Evolutionary conservation across 768 basidiomycete genomes (phyloP).

Genomic region (Boletus reticulatus): DNA sequence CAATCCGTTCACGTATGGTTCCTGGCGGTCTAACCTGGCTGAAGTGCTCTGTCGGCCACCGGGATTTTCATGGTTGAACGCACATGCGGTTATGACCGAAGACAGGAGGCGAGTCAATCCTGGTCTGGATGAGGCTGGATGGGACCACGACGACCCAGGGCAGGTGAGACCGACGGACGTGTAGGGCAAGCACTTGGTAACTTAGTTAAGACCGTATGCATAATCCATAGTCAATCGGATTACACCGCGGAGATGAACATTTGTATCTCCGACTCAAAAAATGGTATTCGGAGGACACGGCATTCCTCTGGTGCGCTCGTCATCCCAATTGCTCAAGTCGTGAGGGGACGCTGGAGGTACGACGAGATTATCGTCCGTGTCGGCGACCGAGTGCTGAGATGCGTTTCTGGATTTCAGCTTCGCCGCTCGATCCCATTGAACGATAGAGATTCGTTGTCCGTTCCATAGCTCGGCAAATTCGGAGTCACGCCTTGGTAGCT

Average conservation of each 20-base stretch:
- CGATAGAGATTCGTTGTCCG: conserved; percentile 10
- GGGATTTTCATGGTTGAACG: conserved; percentile 79
- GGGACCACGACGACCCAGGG: conserved; percentile 27
- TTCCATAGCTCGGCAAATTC: conserved; percentile 32
- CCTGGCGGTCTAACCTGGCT: conserved; percentile 68
- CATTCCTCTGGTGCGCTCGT: conserved; percentile 18
- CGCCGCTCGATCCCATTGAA: background rate
- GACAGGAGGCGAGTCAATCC: conserved; percentile 79
- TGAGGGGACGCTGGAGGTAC: conserved; percentile 17
- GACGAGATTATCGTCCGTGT: conserved; percentile 8
- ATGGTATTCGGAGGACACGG: conserved; percentile 22
- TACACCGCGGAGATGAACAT: conserved; percentile 17
- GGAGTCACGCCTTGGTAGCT: conserved; percentile 23
- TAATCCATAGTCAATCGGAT: conserved; percentile 3
- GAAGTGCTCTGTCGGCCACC: conserved; percentile 79
- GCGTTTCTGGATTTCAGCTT: conserved; percentile 4
- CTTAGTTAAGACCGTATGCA: background rate
- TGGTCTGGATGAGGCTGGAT: conserved; percentile 40
- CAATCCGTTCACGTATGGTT: conserved; percentile 87
- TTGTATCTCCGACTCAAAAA: conserved; percentile 28
- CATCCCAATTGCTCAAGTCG: conserved; percentile 11
- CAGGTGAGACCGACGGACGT: conserved; percentile 10
- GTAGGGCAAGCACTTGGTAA: conserved; percentile 1
- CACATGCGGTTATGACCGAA: conserved; percentile 55
- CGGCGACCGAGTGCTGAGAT: conserved; percentile 13